phyloP scores from a whole-genome alignment of 495 filamentous ascomycete species.

The Platismatia glauca region DNA sequence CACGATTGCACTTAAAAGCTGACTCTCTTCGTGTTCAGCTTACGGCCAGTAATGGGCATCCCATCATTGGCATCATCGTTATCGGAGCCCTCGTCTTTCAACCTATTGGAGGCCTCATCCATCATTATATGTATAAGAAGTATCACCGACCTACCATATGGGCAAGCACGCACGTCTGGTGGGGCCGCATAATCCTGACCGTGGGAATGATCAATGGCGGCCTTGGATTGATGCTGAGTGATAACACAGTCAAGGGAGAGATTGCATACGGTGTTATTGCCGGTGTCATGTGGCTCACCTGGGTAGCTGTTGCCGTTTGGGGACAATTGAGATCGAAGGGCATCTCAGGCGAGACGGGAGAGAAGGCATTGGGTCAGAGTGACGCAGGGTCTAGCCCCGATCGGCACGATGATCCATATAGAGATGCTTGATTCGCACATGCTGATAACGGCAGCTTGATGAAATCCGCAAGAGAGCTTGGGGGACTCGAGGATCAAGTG shows the following conservation, averaged over 20 bases:
- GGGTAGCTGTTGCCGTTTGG: conserved; percentile 30
- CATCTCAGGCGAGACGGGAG: conserved; percentile 9
- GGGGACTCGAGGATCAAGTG: background rate
- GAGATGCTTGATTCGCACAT: background rate
- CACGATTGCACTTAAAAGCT: conserved; percentile 29
- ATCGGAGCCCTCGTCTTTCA: conserved; percentile 52
- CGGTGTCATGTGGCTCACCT: conserved; percentile 41
- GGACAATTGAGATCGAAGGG: conserved; percentile 6
- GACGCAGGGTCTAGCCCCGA: background rate
- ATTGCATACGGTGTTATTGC: conserved; percentile 54
- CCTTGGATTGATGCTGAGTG: conserved; percentile 49
- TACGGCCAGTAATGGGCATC: conserved; percentile 24
- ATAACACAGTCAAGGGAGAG: conserved; percentile 35
- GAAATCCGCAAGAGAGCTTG: background rate
- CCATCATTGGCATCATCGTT: conserved; percentile 53
- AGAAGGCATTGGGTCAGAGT: conserved; percentile 5
- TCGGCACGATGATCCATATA: background rate
- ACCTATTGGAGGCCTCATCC: conserved; percentile 52
- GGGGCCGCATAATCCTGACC: conserved; percentile 51
- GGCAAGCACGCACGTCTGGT: conserved; percentile 61
- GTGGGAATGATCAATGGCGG: conserved; percentile 67
- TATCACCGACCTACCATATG: conserved; percentile 41
- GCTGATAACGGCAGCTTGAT: background rate
- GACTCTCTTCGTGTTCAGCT: background rate
- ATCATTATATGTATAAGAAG: conserved; percentile 50